Evolutionary conservation across 1,284 basidiomycete genomes (phyloP), one percentile per base, ranked within the genome.

Genomic region (Ustilago trichophora): DNA sequence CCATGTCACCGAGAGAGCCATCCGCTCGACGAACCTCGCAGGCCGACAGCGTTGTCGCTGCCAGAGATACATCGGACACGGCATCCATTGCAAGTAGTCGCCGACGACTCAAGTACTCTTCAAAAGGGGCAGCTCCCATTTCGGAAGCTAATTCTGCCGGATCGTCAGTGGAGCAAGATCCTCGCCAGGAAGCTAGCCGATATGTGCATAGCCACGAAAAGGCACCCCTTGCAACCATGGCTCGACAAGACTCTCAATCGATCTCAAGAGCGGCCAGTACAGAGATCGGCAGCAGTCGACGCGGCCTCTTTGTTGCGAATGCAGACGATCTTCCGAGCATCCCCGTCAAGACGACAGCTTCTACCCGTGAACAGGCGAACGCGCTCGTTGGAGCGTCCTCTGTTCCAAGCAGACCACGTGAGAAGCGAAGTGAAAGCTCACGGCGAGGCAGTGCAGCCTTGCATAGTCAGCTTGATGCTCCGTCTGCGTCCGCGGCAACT

Each of bases 361-460:
- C 46, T 11, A 42, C 50, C 19, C 57, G 57, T 21, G 41, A 60
- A 42, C 50, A 54, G 5, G 57, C 57, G 6, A 43, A 60, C 16
- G 50, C 50, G 10, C 50, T 49, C 13, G 46, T 54, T 0, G 57
- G 57, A 7, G 46, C 36, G n/a, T 33, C 45, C 6, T 37, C 40
- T 3, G 38, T 48, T 3, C 13, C 50, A 13, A n/a, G 31, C 12
- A 44, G 21, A 18, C 33, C 50, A 7, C 40, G 57, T 2, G 32
- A 40, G 2, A 45, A 54, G 26, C 57, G 49, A 12, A n/a, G n/a
- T n/a, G n/a, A n/a, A n/a, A n/a, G n/a, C n/a, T n/a, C n/a, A n/a
- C n/a, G n/a, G n/a, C n/a, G n/a, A n/a, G n/a, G n/a, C n/a, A n/a
- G n/a, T n/a, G n/a, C n/a, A n/a, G n/a, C n/a, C n/a, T n/a, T n/a